Conservation (phyloP, 257 asterid genomes). For the Linaria vulgaris region DNA sequence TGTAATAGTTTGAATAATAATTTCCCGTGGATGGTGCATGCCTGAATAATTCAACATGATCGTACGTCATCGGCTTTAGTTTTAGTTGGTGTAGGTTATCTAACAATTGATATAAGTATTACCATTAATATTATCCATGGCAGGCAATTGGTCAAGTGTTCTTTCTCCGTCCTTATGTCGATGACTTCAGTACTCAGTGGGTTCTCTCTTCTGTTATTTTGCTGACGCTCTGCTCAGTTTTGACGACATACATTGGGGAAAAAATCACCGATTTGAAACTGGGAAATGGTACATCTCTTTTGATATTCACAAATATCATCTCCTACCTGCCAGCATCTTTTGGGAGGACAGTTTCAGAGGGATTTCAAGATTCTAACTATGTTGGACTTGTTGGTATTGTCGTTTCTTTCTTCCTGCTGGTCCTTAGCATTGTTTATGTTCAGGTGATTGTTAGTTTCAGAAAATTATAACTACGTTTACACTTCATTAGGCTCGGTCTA, state of each 20-base stretch:
- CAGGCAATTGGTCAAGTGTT: constrained; percentile 98
- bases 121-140: constrained; percentile 23
- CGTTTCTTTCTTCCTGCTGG: constrained; percentile 74
- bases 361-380: constrained; percentile 82
- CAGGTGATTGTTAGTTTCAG: constrained; percentile 51
- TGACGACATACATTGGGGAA: constrained; percentile 90
- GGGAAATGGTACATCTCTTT: constrained; percentile 94
- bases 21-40: constrained; percentile 10
- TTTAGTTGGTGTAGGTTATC: constrained; percentile 1
- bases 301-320: constrained; percentile 93
- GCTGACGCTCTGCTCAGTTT: constrained; percentile 78
- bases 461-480: no score
- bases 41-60: constrained; percentile 1
- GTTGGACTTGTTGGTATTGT: constrained; percentile 73
- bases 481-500: no score
- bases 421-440: constrained; percentile 92
- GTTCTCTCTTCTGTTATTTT: constrained; percentile 70
- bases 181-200: constrained; percentile 91
- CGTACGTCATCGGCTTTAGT: not conserved
- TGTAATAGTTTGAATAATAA: not conserved
- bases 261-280: constrained; percentile 84
- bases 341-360: constrained; percentile 90
- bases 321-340: constrained; percentile 96
- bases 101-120: not conserved
- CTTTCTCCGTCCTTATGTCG: constrained; percentile 86